Percentiles rank a stretch among this genome's conserved stretches.
Conservation (phyloP, 1,284 basidiomycete genomes). For the Sphagnurus paluster region DNA sequence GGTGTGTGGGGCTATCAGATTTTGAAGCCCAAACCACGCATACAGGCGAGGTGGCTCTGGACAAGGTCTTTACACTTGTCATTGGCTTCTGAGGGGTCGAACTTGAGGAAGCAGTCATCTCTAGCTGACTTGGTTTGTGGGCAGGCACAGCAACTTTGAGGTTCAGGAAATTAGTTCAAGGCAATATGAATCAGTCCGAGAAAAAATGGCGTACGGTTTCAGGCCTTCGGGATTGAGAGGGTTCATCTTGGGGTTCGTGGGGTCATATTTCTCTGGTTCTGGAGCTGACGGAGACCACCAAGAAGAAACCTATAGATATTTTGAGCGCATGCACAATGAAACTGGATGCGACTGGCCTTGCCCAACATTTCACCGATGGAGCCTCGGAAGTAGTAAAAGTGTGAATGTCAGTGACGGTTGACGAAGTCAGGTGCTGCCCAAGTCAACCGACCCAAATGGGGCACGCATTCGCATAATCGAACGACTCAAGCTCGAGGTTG, state of each 20-base stretch:
- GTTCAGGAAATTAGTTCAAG: background rate
- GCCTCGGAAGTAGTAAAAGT: background rate
- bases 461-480: too few relatives aligned
- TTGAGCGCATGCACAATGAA: too few relatives aligned
- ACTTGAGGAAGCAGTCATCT: constrained; percentile 91
- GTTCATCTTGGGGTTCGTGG: constrained; percentile 72
- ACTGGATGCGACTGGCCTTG: too few relatives aligned
- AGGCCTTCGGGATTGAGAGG: constrained; percentile 88
- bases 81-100: constrained; percentile 66
- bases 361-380: too few relatives aligned
- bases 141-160: constrained; percentile 95
- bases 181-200: background rate
- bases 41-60: constrained; percentile 83
- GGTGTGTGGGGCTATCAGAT: too few relatives aligned
- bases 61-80: constrained; percentile 83
- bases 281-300: constrained; percentile 40
- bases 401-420: background rate
- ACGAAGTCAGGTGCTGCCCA: too few relatives aligned
- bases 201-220: constrained; percentile 72
- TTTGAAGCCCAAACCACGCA: constrained; percentile 87
- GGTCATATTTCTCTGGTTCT: constrained; percentile 49
- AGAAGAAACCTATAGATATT: constrained; percentile 36
- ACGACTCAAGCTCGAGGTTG: too few relatives aligned
- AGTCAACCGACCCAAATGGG: too few relatives aligned
- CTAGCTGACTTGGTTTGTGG: constrained; percentile 89